Evolutionary conservation across 768 basidiomycete genomes (phyloP).

Genomic region (Lentinula sp.): DNA sequence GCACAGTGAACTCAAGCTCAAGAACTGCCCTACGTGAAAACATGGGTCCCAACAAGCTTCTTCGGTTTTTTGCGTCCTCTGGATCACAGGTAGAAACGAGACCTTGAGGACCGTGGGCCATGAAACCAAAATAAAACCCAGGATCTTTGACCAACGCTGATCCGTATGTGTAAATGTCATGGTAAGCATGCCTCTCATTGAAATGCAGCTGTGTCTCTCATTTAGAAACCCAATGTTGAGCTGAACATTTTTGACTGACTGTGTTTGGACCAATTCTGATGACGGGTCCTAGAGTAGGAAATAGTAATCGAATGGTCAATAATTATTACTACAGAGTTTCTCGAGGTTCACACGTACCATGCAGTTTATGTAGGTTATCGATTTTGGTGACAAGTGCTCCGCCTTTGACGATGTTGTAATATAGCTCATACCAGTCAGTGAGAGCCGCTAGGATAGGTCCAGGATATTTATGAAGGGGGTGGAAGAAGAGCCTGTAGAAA

Average conservation of each 20-base stretch:
- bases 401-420: conserved; percentile 19
- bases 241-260: conserved; percentile 15
- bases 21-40: conserved; percentile 14
- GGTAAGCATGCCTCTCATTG: conserved; percentile 24
- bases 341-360: conserved; percentile 14
- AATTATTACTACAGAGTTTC: not conserved
- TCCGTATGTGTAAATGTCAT: conserved; percentile 23
- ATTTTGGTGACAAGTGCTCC: conserved; percentile 21
- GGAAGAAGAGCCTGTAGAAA: conserved; percentile 17
- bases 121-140: conserved; percentile 2
- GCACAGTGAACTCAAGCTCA: conserved; percentile 7
- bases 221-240: not conserved
- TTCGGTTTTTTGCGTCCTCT: conserved; percentile 9
- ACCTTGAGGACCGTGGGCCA: not conserved
- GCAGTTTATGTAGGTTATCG: conserved; percentile 16
- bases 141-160: conserved; percentile 17
- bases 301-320: not conserved
- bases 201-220: conserved; percentile 26
- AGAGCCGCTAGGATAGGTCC: conserved; percentile 23
- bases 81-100: not conserved
- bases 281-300: conserved; percentile 20
- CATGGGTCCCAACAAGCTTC: conserved; percentile 11
- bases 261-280: conserved; percentile 30
- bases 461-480: conserved; percentile 22
- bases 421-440: conserved; percentile 18